These are phyloP conservation scores for Carex myosuroides DNA, from an alignment of 176 grass and related monocot species.

Conservation along the genomic window DNA sequence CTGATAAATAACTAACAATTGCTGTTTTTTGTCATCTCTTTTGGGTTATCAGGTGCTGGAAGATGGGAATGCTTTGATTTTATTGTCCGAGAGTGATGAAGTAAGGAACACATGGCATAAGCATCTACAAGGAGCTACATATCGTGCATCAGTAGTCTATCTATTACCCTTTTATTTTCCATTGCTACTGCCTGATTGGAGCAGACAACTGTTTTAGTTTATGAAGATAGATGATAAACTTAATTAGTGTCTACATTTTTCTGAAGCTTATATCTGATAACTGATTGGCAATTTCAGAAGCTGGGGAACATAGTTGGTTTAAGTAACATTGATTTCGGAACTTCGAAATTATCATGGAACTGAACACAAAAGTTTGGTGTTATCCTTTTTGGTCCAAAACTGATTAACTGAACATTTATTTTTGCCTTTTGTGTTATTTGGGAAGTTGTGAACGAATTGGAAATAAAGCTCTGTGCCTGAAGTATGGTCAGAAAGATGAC, in stretches of 20 bases:
- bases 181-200: not conserved
- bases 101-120: slow-evolving; percentile 62
- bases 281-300: not conserved
- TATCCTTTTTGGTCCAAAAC: not conserved
- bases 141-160: slow-evolving; percentile 87
- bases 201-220: not conserved
- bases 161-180: slow-evolving; percentile 20
- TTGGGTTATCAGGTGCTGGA: slow-evolving; percentile 62
- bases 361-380: not conserved
- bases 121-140: slow-evolving; percentile 86
- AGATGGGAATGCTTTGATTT: slow-evolving; percentile 68
- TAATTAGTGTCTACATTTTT: not conserved
- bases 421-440: not conserved
- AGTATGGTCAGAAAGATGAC: not conserved
- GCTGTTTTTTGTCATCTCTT: slow-evolving; percentile 11
- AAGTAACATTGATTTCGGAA: not conserved
- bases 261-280: slow-evolving; percentile 4
- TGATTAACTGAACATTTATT: not conserved
- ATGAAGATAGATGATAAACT: not conserved
- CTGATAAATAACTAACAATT: not conserved
- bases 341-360: not conserved
- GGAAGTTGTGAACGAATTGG: not conserved
- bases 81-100: slow-evolving; percentile 76
- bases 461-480: not conserved
- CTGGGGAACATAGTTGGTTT: not conserved